These are phyloP conservation scores for Aspergillus caelatus DNA, from an alignment of 2,329 filamentous ascomycete species.

Conservation along the genomic window DNA sequence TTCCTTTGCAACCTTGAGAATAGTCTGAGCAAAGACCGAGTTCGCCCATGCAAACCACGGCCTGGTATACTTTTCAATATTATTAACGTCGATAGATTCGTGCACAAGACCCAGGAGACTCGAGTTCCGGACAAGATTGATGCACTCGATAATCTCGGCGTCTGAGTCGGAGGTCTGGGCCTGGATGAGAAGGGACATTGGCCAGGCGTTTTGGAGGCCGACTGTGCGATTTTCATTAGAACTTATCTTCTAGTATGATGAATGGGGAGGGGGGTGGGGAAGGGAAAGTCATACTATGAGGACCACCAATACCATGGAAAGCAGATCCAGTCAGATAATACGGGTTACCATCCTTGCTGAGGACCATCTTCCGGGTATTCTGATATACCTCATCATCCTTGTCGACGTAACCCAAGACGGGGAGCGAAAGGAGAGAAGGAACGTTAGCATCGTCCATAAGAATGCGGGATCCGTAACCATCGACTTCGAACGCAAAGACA, in stretches of 20 bases:
- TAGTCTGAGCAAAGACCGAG: constrained; percentile 89
- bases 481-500: constrained; percentile 67
- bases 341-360: constrained; percentile 77
- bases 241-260: neutral
- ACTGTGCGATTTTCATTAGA: constrained; percentile 51
- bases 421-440: constrained; percentile 63
- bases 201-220: constrained; percentile 90
- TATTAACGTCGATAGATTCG: constrained; percentile 86
- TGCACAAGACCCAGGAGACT: constrained; percentile 81
- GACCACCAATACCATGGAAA: constrained; percentile 87
- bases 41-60: constrained; percentile 99
- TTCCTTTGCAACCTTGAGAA: constrained; percentile 83
- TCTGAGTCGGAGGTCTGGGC: constrained; percentile 86
- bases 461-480: constrained; percentile 64
- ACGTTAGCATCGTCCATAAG: constrained; percentile 70
- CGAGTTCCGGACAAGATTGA: constrained; percentile 74
- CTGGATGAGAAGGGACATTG: constrained; percentile 91
- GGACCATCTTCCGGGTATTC: constrained; percentile 83
- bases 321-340: constrained; percentile 78
- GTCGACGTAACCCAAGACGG: constrained; percentile 61
- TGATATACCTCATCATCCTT: constrained; percentile 71
- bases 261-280: constrained; percentile 7
- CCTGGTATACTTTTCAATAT: constrained; percentile 71
- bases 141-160: constrained; percentile 71
- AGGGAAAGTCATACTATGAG: constrained; percentile 53